Conservation (phyloP, 2,329 filamentous ascomycete species). For the Colletotrichum salicis region DNA sequence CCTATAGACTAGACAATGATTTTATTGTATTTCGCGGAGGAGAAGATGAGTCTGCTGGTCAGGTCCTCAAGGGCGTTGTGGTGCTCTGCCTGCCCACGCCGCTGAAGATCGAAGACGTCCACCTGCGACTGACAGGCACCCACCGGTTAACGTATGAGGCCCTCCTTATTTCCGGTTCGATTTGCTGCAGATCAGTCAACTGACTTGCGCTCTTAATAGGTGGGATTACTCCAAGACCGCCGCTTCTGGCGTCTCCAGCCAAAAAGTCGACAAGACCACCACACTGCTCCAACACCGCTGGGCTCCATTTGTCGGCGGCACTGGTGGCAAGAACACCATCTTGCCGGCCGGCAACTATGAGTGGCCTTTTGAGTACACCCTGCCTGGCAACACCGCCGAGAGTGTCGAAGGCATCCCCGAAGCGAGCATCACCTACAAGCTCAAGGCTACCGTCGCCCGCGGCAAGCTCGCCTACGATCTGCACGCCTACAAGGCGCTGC, state of each 20-base stretch:
- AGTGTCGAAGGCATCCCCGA: slow-evolving; percentile 90
- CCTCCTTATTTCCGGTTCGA: slow-evolving; percentile 18
- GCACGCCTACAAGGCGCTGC: slow-evolving; percentile 80
- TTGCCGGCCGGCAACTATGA: slow-evolving; percentile 83
- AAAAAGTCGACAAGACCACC: slow-evolving; percentile 67
- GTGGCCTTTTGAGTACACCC: slow-evolving; percentile 79
- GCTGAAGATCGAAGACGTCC: slow-evolving; percentile 78
- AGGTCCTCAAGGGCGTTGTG: slow-evolving; percentile 77
- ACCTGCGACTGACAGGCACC: slow-evolving; percentile 76
- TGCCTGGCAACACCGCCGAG: slow-evolving; percentile 81
- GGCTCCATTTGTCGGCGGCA: slow-evolving; percentile 71
- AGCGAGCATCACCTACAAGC: slow-evolving; percentile 87
- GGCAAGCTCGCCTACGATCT: slow-evolving; percentile 91
- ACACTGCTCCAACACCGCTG: slow-evolving; percentile 76
- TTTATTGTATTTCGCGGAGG: slow-evolving; percentile 82
- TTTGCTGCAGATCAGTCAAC: slow-evolving; percentile 11
- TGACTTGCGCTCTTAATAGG: slow-evolving; percentile 43
- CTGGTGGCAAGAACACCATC: slow-evolving; percentile 65
- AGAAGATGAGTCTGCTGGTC: slow-evolving; percentile 80
- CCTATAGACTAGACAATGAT: slow-evolving; percentile 76
- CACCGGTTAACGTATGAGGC: slow-evolving; percentile 73
- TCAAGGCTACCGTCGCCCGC: slow-evolving; percentile 89
- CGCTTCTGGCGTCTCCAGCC: slow-evolving; percentile 67
- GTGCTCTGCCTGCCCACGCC: slow-evolving; percentile 78
- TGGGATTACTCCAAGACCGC: slow-evolving; percentile 65